These are phyloP conservation scores for Endotrypanum monterogeii DNA, from an alignment of 208 protist species.

Conservation along the genomic window DNA sequence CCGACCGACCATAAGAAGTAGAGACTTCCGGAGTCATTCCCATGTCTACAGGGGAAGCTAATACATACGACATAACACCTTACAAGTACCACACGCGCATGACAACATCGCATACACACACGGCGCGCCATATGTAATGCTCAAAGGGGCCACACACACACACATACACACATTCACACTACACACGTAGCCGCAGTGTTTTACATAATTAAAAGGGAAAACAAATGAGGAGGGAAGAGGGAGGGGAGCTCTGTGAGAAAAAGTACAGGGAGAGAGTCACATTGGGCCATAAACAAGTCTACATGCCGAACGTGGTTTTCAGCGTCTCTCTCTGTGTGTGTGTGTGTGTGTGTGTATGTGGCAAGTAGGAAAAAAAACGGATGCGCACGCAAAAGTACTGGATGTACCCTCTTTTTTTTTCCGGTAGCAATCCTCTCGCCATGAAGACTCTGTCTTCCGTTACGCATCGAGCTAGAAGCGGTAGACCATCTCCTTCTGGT, in stretches of 20 bases:
- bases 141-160: not conserved
- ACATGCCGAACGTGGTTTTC: not conserved
- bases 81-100: too few relatives aligned
- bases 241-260: not conserved
- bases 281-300: too few relatives aligned
- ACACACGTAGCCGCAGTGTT: not conserved
- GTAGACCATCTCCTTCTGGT: conserved; percentile 85
- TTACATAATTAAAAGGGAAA: not conserved
- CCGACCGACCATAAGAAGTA: too few relatives aligned
- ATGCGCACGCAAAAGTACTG: not conserved
- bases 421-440: not conserved
- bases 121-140: not conserved
- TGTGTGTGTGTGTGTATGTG: not conserved
- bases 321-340: too few relatives aligned
- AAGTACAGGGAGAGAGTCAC: too few relatives aligned
- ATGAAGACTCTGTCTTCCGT: not conserved
- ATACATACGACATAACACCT: too few relatives aligned
- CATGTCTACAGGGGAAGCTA: too few relatives aligned
- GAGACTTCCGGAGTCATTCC: too few relatives aligned
- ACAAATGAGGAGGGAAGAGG: not conserved
- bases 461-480: conserved; percentile 58
- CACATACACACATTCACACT: not conserved
- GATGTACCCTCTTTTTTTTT: not conserved
- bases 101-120: too few relatives aligned
- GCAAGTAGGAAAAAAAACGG: not conserved